Evolutionary conservation across 768 basidiomycete genomes (phyloP), one percentile per base, ranked within the genome.

Genomic region (Exidia glandulosa): DNA sequence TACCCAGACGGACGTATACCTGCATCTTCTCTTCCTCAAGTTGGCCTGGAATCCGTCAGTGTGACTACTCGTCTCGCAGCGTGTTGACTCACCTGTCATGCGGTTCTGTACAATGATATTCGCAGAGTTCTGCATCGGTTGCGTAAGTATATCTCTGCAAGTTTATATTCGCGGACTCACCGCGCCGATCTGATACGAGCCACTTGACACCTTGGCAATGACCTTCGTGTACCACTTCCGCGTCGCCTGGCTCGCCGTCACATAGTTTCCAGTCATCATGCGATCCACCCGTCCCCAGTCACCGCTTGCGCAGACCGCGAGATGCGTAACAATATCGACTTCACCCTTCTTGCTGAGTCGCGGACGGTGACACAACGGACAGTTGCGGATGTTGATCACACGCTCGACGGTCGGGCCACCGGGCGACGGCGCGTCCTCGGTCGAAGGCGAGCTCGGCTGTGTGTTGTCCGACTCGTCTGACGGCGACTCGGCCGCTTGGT

Each of bases 21-120:
- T 94, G 87, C 93, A 97, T 99, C 77, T 97, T 98, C 75, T 98
- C 95, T 73, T 99, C 95, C 68, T 94, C 88, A 60, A 98, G 70
- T 70, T 91, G 89, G n/a, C 47, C 34, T 36, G 34, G 7, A 7
- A 36, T 7, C 34, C 16, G 34, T 36, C 7, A 36, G 34, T 16
- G 16, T 36, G 34, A 36, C 7, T 36, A 36, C 34, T 36, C 16
- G 34, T 7, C n/a, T n/a, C n/a, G n/a, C 7, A 36, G 7, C 16
- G 34, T 16, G 7, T 36, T 36, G 7, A 16, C 41, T 45, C 19
- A 0, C 95, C 95, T 0, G 91, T 94, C 71, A 83, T 72, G 14
- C 95, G 80, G 69, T 97, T 94, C 74, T 98, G 95, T 1, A 99
- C 94, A 61, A 97, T 92, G 64, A 99, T 96, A 69, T 99, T 99